These are phyloP conservation scores for Heritiera littoralis DNA, from an alignment of 345 rosid species.

Conservation along the genomic window DNA sequence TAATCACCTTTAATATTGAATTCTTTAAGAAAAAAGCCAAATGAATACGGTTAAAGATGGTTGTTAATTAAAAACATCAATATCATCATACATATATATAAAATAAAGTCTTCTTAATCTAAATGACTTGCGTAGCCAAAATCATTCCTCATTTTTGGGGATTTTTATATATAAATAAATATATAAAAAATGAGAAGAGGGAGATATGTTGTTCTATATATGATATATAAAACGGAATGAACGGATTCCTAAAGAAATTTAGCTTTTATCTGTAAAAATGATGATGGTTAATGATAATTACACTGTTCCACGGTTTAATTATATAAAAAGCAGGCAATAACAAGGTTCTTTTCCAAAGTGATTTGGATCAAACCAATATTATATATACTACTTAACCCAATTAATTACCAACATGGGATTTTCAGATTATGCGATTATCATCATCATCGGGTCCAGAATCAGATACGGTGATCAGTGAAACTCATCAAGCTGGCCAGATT, in stretches of 20 bases:
- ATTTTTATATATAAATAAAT: no score
- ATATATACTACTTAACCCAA: not conserved
- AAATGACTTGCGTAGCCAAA: not conserved
- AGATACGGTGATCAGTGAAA: not conserved
- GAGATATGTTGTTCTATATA: not conserved
- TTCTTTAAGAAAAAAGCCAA: not conserved
- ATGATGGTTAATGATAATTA: not conserved
- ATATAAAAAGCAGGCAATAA: constrained; percentile 2
- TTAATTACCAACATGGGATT: not conserved
- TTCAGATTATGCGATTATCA: not conserved
- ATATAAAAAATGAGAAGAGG: no score
- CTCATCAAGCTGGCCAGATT: not conserved
- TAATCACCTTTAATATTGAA: no score
- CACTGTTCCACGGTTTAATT: not conserved
- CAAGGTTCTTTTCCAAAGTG: not conserved
- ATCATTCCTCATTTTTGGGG: not conserved
- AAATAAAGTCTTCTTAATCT: no score
- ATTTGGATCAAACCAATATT: not conserved
- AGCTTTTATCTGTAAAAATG: not conserved
- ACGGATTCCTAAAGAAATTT: not conserved
- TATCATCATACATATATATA: not conserved
- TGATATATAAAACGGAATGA: not conserved
- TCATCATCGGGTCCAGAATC: not conserved
- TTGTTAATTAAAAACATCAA: not conserved
- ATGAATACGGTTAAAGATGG: not conserved